Percentiles rank a stretch among this genome's conserved stretches.
These are phyloP conservation scores for Candida pini DNA, from an alignment of 805 yeast species.

Conservation along the genomic window DNA sequence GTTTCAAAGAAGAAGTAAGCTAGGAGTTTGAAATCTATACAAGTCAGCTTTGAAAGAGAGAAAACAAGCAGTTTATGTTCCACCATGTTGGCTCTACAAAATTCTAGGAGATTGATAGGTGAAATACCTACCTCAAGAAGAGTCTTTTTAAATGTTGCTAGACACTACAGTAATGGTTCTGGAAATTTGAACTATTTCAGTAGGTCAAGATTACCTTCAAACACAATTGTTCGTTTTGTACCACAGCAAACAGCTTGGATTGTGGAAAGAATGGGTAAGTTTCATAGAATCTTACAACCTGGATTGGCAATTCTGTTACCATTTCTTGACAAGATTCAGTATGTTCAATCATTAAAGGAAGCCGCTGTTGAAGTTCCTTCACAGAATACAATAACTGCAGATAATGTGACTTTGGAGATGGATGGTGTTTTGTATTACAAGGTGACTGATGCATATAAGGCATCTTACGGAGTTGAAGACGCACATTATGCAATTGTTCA, in stretches of 20 bases:
- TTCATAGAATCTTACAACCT: conserved; percentile 61
- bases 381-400: conserved; percentile 81
- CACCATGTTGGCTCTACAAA: too few species aligned
- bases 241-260: conserved; percentile 92
- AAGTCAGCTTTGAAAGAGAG: too few species aligned
- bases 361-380: conserved; percentile 80
- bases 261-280: conserved; percentile 87
- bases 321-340: conserved; percentile 66
- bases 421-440: conserved; percentile 79
- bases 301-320: conserved; percentile 75
- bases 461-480: conserved; percentile 83
- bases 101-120: too few species aligned
- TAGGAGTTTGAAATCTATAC: too few species aligned
- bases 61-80: too few species aligned
- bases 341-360: conserved; percentile 79
- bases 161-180: background rate
- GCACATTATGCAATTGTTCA: conserved; percentile 81
- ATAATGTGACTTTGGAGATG: conserved; percentile 77
- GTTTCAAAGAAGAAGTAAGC: too few species aligned
- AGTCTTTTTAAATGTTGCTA: too few species aligned
- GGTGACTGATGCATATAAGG: conserved; percentile 78
- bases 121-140: too few species aligned
- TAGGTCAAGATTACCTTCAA: conserved; percentile 52
- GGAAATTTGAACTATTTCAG: conserved; percentile 23
- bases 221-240: conserved; percentile 70